Evolutionary conservation across 768 basidiomycete genomes (phyloP).

Genomic region (Tulasnella sp.): DNA sequence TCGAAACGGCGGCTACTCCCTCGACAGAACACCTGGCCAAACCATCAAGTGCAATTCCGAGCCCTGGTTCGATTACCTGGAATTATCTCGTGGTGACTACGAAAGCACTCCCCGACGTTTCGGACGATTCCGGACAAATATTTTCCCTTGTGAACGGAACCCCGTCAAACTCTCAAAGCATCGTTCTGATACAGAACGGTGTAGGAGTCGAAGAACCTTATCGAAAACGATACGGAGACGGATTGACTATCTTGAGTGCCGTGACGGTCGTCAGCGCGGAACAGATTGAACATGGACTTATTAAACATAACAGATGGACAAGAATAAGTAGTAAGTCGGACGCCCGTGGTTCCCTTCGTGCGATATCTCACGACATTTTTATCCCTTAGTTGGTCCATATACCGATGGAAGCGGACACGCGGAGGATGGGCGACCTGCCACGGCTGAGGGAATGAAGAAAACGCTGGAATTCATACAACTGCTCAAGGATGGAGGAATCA

Average conservation of each 20-base stretch:
- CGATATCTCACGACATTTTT: background rate
- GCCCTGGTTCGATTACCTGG: conserved; percentile 25
- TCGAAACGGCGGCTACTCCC: conserved; percentile 30
- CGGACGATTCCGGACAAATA: conserved; percentile 31
- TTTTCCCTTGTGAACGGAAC: conserved; percentile 27
- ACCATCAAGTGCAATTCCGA: background rate
- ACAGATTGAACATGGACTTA: conserved; percentile 32
- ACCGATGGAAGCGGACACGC: conserved; percentile 22
- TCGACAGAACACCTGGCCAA: conserved; percentile 1
- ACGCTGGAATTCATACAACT: conserved; percentile 29
- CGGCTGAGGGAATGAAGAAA: conserved; percentile 4
- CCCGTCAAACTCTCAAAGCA: conserved; percentile 21
- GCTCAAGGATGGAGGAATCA: conserved; percentile 33
- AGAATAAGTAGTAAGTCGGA: conserved; percentile 29
- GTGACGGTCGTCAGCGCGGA: conserved; percentile 36
- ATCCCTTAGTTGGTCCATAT: conserved; percentile 32
- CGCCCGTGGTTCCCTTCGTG: background rate
- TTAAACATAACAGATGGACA: conserved; percentile 37
- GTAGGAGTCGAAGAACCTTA: conserved; percentile 36
- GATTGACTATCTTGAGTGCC: conserved; percentile 31
- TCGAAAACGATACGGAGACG: conserved; percentile 31
- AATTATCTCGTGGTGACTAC: conserved; percentile 37
- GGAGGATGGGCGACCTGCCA: conserved; percentile 16
- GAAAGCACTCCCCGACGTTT: conserved; percentile 35
- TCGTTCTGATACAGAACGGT: conserved; percentile 37